These are phyloP conservation scores for Debaryomyces coudertii DNA, from an alignment of 1,139 yeast species.

Conservation along the genomic window DNA sequence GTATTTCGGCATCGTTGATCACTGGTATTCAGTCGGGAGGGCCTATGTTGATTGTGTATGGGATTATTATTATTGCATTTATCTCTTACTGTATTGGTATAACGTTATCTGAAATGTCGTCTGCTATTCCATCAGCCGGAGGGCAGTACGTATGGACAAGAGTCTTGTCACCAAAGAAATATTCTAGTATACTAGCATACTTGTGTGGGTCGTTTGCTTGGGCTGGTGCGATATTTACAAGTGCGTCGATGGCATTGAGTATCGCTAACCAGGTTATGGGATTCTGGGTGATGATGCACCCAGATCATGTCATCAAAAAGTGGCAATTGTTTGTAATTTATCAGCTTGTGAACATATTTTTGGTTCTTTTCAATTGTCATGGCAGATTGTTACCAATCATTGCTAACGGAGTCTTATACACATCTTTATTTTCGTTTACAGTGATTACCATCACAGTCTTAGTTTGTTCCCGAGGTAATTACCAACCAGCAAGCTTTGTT, in stretches of 20 bases:
- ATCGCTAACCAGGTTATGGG: constrained; percentile 54
- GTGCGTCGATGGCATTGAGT: constrained; percentile 56
- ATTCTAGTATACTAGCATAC: constrained; percentile 52
- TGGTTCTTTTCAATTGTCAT: constrained; percentile 41
- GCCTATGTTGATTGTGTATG: constrained; percentile 67
- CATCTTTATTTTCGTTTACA: constrained; percentile 40
- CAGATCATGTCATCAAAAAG: constrained; percentile 42
- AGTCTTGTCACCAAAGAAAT: constrained; percentile 53
- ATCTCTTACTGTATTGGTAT: constrained; percentile 44
- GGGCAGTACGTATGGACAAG: constrained; percentile 67
- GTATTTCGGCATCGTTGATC: constrained; percentile 64
- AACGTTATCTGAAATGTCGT: constrained; percentile 51
- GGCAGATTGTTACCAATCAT: constrained; percentile 40
- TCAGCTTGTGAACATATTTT: constrained; percentile 38
- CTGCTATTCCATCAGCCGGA: constrained; percentile 60
- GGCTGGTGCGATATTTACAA: constrained; percentile 60
- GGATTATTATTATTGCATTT: constrained; percentile 63
- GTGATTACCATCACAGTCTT: constrained; percentile 42
- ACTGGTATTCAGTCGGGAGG: constrained; percentile 71
- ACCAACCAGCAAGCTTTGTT: constrained; percentile 41
- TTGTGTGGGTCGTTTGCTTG: constrained; percentile 59
- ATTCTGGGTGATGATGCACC: constrained; percentile 50
- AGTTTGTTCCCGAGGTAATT: constrained; percentile 40
- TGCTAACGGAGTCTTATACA: constrained; percentile 40
- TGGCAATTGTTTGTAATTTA: constrained; percentile 60